Base-by-base conservation (phyloP, 106 monocot genomes). In the Gastrodia elata region DNA sequence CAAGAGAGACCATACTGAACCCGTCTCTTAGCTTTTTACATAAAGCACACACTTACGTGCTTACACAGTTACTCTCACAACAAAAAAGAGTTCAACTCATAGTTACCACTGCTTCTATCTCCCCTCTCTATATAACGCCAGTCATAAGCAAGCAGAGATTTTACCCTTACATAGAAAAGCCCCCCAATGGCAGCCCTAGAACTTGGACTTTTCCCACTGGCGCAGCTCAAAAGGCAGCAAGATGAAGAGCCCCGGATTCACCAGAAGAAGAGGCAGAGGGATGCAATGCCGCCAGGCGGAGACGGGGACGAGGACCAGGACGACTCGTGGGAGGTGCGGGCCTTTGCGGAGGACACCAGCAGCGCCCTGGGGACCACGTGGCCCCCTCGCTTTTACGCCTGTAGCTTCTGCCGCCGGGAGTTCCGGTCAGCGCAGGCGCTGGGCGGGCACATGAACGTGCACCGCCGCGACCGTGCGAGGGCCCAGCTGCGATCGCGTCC, bases 401-500 rank as follows among this genome's bases (percentile, higher is more conserved):
- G 82, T 65, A 52, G 42, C 15, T 83, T 78, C 78, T 83, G 82
- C 78, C 58, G 71, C 24, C 69, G 82, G 0, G 78, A 78, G 74
- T 83, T 83, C 46, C 74, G 75, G 1, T 83, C 82, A 4, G 82
- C 82, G 6, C 82, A 83, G 56, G 81, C 81, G 15, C 76, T 81
- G 4, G 82, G 82, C 2, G 82, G 82, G 1, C 82, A 82, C 74
- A 82, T 83, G 82, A 83, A 83, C 39, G 78, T 81, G 11, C 81
- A 81, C 48, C 81, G 81, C 22, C 76, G 81, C 11, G 81, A 81
- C 39, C 76, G 81, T 4, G 77, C 75, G 5, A 32, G 72, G 30
- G 75, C 76, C 9, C 81, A 72, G n/a, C 65, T 40, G 72, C 37
- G 38, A 37, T 7, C 15, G 32, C 5, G 37, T 2, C 37, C 6